Conservation (phyloP, 2,329 filamentous ascomycete species). For the Fusarium sp. region DNA sequence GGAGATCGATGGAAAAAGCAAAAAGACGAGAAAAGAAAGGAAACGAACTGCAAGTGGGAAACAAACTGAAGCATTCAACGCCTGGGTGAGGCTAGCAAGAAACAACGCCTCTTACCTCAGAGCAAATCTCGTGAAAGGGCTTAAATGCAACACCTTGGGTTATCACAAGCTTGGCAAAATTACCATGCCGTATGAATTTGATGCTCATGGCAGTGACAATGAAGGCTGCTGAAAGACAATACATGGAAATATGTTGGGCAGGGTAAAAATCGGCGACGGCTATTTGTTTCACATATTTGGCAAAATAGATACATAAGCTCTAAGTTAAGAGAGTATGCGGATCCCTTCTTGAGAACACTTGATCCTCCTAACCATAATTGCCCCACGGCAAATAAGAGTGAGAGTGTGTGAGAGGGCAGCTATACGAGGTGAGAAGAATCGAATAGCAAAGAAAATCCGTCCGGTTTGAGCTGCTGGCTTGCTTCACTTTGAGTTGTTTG, state of each 20-base stretch:
- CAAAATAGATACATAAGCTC: not conserved
- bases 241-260: not conserved
- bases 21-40: slow-evolving; percentile 40
- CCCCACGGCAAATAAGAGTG: not conserved
- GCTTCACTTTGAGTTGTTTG: slow-evolving; percentile 4
- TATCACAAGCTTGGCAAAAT: not conserved
- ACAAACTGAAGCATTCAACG: slow-evolving; percentile 16
- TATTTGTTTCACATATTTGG: not conserved
- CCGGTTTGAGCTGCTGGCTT: slow-evolving; percentile 1
- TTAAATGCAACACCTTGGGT: not conserved
- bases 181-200: not conserved
- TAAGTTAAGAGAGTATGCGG: not conserved
- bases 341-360: slow-evolving; percentile 4
- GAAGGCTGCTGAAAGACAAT: not conserved
- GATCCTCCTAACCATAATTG: not conserved
- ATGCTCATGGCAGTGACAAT: not conserved
- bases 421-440: not conserved
- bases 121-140: not conserved
- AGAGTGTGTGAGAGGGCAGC: not conserved
- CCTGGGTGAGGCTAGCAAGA: slow-evolving; percentile 22
- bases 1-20: slow-evolving; percentile 43
- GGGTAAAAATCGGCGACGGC: not conserved
- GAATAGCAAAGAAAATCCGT: not conserved
- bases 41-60: slow-evolving; percentile 16
- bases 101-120: not conserved